Percentiles rank a stretch among this genome's conserved stretches.
phyloP scores from a whole-genome alignment of 257 asterid genomes.

The Forsythia viridissima region DNA sequence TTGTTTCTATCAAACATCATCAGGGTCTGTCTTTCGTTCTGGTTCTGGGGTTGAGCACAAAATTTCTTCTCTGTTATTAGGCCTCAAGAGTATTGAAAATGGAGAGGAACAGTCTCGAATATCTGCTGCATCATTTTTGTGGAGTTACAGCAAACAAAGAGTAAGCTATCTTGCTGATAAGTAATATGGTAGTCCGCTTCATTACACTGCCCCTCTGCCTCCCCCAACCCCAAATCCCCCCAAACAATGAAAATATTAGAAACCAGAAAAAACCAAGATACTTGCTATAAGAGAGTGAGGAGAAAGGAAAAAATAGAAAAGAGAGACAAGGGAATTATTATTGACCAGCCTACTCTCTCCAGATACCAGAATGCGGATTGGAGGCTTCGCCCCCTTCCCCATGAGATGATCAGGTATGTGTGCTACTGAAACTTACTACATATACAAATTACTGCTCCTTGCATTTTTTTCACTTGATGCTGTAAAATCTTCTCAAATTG shows the following conservation, averaged over 20 bases:
- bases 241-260: not conserved
- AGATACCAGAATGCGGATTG: conserved; percentile 99
- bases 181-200: conserved; percentile 19
- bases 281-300: not conserved
- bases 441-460: conserved; percentile 14
- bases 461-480: conserved; percentile 1
- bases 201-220: not conserved
- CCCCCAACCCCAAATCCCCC: conserved; percentile 10
- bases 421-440: conserved; percentile 9
- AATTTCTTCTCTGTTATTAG: conserved; percentile 41
- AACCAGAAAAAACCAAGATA: not conserved
- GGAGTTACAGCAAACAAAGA: conserved; percentile 93
- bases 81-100: conserved; percentile 92
- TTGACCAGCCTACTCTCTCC: conserved; percentile 34
- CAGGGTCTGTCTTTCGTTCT: not conserved
- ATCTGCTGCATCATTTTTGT: conserved; percentile 79
- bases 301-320: not conserved
- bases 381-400: conserved; percentile 95
- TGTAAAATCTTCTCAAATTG: not conserved
- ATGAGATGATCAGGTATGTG: conserved; percentile 78
- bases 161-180: conserved; percentile 47
- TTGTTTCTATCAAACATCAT: not conserved
- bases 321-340: conserved; percentile 6
- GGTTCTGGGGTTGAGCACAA: conserved; percentile 22
- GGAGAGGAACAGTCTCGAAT: conserved; percentile 90